phyloP scores from a whole-genome alignment of 345 rosid species.

The Brassica nigra region DNA sequence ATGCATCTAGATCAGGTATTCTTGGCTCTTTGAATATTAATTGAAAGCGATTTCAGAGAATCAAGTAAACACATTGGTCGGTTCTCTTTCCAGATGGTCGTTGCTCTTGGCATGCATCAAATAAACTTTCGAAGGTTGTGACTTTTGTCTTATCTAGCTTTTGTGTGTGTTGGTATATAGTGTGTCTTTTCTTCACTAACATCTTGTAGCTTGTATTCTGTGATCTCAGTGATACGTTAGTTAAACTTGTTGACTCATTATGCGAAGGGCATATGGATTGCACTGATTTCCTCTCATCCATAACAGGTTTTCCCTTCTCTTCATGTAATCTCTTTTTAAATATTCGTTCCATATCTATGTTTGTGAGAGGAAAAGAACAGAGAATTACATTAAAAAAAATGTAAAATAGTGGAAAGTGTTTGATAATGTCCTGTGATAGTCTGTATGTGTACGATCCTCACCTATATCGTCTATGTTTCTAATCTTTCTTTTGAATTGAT shows the following conservation, averaged over 20 bases:
- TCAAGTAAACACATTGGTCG: slow-evolving; percentile 18
- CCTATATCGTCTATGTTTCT: background rate
- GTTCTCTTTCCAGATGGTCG: slow-evolving; percentile 55
- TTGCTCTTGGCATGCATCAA: slow-evolving; percentile 83
- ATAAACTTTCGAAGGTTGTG: slow-evolving; percentile 83
- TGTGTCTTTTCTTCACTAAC: slow-evolving; percentile 3
- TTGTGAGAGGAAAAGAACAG: background rate
- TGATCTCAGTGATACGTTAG: slow-evolving; percentile 56
- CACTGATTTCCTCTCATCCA: slow-evolving; percentile 67
- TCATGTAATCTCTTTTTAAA: background rate
- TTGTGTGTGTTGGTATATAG: background rate
- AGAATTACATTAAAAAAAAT: background rate
- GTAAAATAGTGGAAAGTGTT: background rate
- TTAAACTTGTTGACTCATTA: slow-evolving; percentile 70
- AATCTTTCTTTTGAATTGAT: slow-evolving; percentile 2
- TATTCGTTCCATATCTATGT: background rate
- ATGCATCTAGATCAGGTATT: slow-evolving; percentile 90
- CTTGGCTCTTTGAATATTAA: slow-evolving; percentile 19
- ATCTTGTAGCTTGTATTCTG: slow-evolving; percentile 3
- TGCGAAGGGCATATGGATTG: slow-evolving; percentile 71
- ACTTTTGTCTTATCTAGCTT: background rate
- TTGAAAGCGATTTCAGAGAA: slow-evolving; percentile 22
- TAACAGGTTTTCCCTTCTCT: slow-evolving; percentile 60
- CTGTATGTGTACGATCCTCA: background rate
- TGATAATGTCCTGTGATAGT: background rate